These are phyloP conservation scores for Kregervanrija fluxuum DNA, from an alignment of 805 yeast genomes.

Conservation along the genomic window DNA sequence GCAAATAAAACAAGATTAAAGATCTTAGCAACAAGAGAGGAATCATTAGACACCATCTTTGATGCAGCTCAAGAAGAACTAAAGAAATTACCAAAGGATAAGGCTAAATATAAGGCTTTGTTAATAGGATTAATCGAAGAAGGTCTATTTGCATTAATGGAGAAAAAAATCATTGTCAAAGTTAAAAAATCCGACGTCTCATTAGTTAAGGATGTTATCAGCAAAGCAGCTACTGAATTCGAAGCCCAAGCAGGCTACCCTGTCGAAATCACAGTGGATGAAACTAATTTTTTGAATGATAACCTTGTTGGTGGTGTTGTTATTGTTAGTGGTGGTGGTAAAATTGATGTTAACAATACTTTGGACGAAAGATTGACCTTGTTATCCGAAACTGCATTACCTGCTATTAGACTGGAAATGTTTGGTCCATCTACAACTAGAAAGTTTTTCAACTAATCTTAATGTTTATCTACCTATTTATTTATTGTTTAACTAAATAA, in stretches of 20 bases:
- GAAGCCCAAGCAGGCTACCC: slow-evolving; percentile 54
- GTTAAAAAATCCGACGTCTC: slow-evolving; percentile 62
- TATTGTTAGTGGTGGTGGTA: slow-evolving; percentile 62
- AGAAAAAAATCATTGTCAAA: slow-evolving; percentile 53
- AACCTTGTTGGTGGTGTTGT: slow-evolving; percentile 82
- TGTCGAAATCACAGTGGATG: slow-evolving; percentile 50
- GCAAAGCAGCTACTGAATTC: slow-evolving; percentile 55
- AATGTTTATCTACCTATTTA: background rate
- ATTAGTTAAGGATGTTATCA: slow-evolving; percentile 53
- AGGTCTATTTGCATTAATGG: slow-evolving; percentile 64
- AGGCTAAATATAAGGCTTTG: slow-evolving; percentile 56
- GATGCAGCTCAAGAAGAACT: slow-evolving; percentile 60
- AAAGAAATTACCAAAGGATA: slow-evolving; percentile 47
- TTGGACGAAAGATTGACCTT: slow-evolving; percentile 88
- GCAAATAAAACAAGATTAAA: slow-evolving; percentile 93
- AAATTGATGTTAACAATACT: slow-evolving; percentile 87
- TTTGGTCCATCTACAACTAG: slow-evolving; percentile 82
- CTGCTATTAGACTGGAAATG: slow-evolving; percentile 84
- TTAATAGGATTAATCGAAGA: slow-evolving; percentile 78
- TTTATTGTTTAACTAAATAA: background rate
- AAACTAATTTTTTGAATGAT: slow-evolving; percentile 48
- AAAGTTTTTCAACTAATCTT: slow-evolving; percentile 74
- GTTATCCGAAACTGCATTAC: slow-evolving; percentile 77
- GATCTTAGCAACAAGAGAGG: slow-evolving; percentile 80
- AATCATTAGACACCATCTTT: slow-evolving; percentile 67